Base-by-base conservation (phyloP, 2,329 filamentous ascomycete genomes). In the Celoporthe dispersa region DNA sequence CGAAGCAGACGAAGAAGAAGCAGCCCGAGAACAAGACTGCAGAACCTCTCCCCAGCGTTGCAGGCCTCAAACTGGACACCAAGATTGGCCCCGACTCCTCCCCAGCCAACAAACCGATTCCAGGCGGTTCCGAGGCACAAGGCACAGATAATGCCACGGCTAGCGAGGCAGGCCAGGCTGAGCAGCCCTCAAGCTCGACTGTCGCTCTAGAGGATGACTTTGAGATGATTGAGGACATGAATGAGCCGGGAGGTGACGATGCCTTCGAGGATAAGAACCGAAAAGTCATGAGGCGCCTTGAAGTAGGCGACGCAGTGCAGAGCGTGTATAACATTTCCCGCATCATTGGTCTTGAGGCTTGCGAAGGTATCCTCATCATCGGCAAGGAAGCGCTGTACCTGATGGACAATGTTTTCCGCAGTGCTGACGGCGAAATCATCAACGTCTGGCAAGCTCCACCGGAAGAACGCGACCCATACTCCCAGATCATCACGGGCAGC, bases 181-280 rank as follows among this genome's bases (percentile, higher is more conserved):
- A 74, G 14, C 76, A 77, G 65, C 60, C 69, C n/a, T 66, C 75
- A 37, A 74, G 76, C 37, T 70, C 79, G 62, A 72, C 76, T 14
- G 79, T 76, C 68, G 80, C 84, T 12, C 83, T 90, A 0, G 96
- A 98, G 69, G 96, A 98, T 61, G 97, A 97, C 74, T 99, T 97
- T 77, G 96, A 99, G 80, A 89, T 99, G 74, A 91, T 99, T 8
- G 94, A 98, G 71, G 95, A 98, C 72, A 94, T 95, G 0, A 94
- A 94, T 75, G 92, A 95, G 69, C 89, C 93, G 35, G 94, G 96
- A 61, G 85, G 81, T 1, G 88, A 90, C 19, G 89, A 91, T 74
- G 91, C 90, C 1, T 97, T 97, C 73, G 97, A 99, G 80, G 97
- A 99, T 80, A 98, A 98, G 83, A 98, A 99, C 77, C 89, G 97